phyloP scores from a whole-genome alignment of 1,284 basidiomycete species.

The Fomitopsis betulina region DNA sequence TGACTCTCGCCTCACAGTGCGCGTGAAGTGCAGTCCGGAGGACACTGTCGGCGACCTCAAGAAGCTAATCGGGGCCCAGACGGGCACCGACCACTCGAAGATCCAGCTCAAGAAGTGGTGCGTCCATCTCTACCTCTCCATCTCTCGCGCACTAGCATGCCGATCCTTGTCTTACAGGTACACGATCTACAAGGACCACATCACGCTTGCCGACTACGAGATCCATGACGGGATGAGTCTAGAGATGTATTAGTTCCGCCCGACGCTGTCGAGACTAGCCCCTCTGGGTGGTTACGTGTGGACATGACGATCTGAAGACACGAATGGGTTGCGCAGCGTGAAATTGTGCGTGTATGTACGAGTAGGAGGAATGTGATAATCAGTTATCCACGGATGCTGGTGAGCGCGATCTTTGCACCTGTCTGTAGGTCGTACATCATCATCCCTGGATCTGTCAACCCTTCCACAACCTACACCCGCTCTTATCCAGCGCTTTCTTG shows the following conservation, averaged over 20 bases:
- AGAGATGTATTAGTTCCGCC: conserved; percentile 72
- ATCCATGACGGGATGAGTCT: conserved; percentile 93
- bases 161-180: conserved; percentile 54
- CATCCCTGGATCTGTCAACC: conserved; percentile 6
- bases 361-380: background rate
- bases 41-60: conserved; percentile 98
- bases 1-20: conserved; percentile 49
- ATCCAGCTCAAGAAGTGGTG: conserved; percentile 97
- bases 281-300: background rate
- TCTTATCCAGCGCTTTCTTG: conserved; percentile 39
- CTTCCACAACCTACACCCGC: conserved; percentile 30
- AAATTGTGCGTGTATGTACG: background rate
- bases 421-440: no score
- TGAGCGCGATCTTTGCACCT: background rate
- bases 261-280: background rate
- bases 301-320: background rate
- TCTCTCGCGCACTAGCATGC: background rate
- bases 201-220: conserved; percentile 92
- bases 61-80: conserved; percentile 95
- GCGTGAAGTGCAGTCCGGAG: conserved; percentile 89
- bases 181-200: conserved; percentile 91
- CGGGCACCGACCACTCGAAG: conserved; percentile 81
- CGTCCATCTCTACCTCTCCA: conserved; percentile 20
- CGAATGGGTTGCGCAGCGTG: background rate
- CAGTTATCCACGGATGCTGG: background rate